Percentiles rank a stretch among this genome's conserved stretches.
Evolutionary conservation across 495 filamentous ascomycete species (phyloP).

Genomic region (Hypoxylon fragiforme): DNA sequence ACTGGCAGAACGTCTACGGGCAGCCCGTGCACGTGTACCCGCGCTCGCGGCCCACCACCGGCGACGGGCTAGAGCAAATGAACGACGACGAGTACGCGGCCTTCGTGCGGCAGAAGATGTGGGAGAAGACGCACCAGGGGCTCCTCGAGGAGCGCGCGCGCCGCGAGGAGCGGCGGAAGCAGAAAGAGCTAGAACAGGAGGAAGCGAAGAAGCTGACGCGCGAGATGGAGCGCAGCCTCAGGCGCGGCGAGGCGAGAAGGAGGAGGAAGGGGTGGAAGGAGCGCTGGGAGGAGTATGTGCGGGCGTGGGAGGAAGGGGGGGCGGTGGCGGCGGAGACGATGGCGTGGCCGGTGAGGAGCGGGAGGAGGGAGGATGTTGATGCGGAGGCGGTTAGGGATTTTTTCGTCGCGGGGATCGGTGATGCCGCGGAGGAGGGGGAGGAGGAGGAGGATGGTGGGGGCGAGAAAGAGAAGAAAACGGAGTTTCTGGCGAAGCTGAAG

Average conservation of each 20-base stretch:
- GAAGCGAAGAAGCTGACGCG: constrained; percentile 53
- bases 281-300: constrained; percentile 66
- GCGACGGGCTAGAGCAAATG: constrained; percentile 79
- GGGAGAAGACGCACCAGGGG: constrained; percentile 79
- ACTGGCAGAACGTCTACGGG: constrained; percentile 93
- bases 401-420: constrained; percentile 45
- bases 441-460: too few relatives aligned
- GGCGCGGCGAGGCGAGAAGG: constrained; percentile 49
- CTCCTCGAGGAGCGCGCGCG: constrained; percentile 58
- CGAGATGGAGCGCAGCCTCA: constrained; percentile 54
- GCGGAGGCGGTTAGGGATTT: constrained; percentile 43
- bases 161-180: constrained; percentile 47
- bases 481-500: constrained; percentile 69
- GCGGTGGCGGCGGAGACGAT: constrained; percentile 52
- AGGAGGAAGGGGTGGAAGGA: constrained; percentile 41
- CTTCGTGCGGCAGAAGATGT: constrained; percentile 87
- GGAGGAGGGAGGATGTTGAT: constrained; percentile 44
- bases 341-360: constrained; percentile 78
- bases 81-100: constrained; percentile 85
- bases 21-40: constrained; percentile 70
- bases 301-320: constrained; percentile 63
- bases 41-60: constrained; percentile 24
- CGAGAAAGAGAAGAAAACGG: constrained; percentile 59
- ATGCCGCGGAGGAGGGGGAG: too few relatives aligned
- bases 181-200: constrained; percentile 45